Conservation (phyloP, 2,329 filamentous ascomycete genomes). For the Penicillium freii region DNA sequence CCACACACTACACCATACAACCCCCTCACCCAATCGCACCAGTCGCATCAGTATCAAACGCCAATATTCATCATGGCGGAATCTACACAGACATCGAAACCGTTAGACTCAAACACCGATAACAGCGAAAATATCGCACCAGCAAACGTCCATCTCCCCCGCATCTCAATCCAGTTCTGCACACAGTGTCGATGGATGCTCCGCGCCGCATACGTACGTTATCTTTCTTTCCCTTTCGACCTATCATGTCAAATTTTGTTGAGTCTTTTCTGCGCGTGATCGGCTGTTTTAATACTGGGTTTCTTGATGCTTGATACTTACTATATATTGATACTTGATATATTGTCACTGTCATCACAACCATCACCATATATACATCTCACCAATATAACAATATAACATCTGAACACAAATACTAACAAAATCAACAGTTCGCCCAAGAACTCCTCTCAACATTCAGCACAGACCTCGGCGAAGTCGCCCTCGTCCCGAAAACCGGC, state of each 20-base stretch:
- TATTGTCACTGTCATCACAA: not conserved
- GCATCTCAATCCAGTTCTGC: slow-evolving; percentile 86
- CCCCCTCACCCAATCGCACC: not conserved
- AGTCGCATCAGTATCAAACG: not conserved
- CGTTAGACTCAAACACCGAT: not conserved
- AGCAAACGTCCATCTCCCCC: slow-evolving; percentile 52
- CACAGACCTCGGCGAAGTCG: slow-evolving; percentile 78
- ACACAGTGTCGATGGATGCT: slow-evolving; percentile 94
- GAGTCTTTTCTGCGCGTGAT: not conserved
- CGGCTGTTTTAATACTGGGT: not conserved
- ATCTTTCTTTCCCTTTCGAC: not conserved
- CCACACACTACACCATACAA: not conserved
- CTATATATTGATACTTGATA: not conserved
- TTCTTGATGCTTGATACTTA: too few relatives aligned
- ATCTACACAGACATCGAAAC: not conserved
- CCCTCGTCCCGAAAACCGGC: slow-evolving; percentile 79
- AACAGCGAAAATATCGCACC: not conserved
- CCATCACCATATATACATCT: not conserved
- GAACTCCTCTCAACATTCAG: slow-evolving; percentile 93
- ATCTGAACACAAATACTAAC: not conserved
- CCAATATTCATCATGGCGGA: not conserved
- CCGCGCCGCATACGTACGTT: slow-evolving; percentile 74
- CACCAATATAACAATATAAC: not conserved
- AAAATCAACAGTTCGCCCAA: slow-evolving; percentile 70
- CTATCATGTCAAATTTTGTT: not conserved